Percentiles rank a stretch among this genome's conserved stretches.
phyloP scores from a whole-genome alignment of 208 protist genomes.

The Crithidia brevicula region DNA sequence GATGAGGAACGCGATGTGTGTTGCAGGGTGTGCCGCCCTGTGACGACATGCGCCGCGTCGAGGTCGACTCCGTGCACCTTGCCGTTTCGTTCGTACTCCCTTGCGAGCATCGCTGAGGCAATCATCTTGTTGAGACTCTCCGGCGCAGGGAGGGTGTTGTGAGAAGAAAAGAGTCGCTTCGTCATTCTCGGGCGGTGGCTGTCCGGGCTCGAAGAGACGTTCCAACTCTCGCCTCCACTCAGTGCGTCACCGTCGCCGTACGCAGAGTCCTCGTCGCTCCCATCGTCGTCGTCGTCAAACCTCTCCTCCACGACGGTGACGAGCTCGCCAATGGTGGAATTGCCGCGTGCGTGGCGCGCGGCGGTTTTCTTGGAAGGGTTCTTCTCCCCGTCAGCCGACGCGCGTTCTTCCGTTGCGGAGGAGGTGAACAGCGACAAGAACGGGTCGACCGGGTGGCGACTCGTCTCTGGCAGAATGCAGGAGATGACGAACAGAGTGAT shows the following conservation, averaged over 20 bases:
- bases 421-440: conserved; percentile 35
- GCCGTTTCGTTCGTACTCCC: neutral
- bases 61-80: neutral
- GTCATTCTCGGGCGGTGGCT: neutral
- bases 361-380: neutral
- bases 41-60: neutral
- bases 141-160: neutral
- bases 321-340: neutral
- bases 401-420: neutral
- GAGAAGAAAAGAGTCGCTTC: neutral
- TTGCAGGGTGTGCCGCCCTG: neutral
- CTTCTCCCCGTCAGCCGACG: neutral
- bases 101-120: neutral
- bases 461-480: conserved; percentile 40
- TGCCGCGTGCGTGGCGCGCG: neutral
- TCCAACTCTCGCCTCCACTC: neutral
- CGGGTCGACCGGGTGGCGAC: conserved; percentile 44
- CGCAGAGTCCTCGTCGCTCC: conserved; percentile 10
- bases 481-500: conserved; percentile 35
- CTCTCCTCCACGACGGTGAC: neutral
- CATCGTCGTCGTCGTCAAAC: neutral
- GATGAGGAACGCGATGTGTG: neutral
- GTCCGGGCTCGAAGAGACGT: neutral
- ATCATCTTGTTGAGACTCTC: conserved; percentile 19
- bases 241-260: conserved; percentile 4